Evolutionary conservation across 202 grass and related monocot species (phyloP), one percentile per base, ranked within the genome.

Genomic region (Schoenoplectus tabernaemontani): DNA sequence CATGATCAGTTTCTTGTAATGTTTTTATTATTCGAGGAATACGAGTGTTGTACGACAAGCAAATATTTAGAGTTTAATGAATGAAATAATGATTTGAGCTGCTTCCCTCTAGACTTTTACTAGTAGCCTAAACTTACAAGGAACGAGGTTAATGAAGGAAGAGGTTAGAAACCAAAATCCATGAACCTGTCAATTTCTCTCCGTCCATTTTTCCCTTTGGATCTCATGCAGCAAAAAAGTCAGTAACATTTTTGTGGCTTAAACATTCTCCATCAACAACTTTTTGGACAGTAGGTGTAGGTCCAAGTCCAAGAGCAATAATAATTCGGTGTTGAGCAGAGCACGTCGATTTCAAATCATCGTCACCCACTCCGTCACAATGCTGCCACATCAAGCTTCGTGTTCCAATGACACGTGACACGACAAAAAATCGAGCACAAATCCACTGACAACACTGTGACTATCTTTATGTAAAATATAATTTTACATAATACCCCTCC

Each of bases 391-490:
- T 28, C 9, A 38, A 73, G 56, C 16, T 41, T 61, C 15, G 9
- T 42, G 12, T 44, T 43, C 34, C n/a, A n/a, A n/a, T 1, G 36
- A 84, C 70, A 68, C 56, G 37, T 70, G 57, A 41, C 11, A 12
- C 10, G n/a, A 65, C 26, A 20, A 74, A 86, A 81, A 47, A 4
- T 41, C 33, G 72, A 71, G 50, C 54, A 74, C 64, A 67, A 76
- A 81, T 81, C 26, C 13, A 75, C 42, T 63, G 56, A 81, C 32
- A 64, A 75, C 64, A 85, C 17, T n/a, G 57, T 26, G 22, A 8
- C 4, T 67, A 37, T 23, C 78, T 86, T 86, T 86, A 81, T n/a
- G n/a, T 80, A 60, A 39, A 66, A 57, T 76, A 81, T 81, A 76
- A 73, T 42, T n/a, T n/a, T n/a, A n/a, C n/a, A n/a, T n/a, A n/a